A percentile compares a stretch with the other conserved stretches of the same genome.
Evolutionary conservation across 306 rosid genomes (phyloP).

Genomic region (Quercus bicolor): DNA sequence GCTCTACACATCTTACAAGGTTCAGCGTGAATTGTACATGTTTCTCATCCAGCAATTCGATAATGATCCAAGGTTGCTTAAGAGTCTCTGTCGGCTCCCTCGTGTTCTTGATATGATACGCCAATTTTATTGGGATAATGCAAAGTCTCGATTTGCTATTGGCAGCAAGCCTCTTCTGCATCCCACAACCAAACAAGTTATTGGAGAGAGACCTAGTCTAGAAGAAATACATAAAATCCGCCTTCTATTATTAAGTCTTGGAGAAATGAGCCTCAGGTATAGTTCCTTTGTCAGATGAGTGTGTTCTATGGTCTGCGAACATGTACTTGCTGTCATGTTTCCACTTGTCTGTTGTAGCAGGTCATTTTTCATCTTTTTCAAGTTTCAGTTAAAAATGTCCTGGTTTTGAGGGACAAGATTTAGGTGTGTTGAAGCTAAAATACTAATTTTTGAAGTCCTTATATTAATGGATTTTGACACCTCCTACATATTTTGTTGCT

Average conservation of each 20-base stretch:
- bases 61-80: constrained; percentile 80
- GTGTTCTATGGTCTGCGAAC: background rate
- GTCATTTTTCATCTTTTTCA: background rate
- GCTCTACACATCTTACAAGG: constrained; percentile 69
- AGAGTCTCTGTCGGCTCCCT: constrained; percentile 77
- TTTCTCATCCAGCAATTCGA: constrained; percentile 95
- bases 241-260: constrained; percentile 91
- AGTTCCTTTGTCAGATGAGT: background rate
- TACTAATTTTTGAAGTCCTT: too few species aligned
- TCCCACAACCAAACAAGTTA: constrained; percentile 40
- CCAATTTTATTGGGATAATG: constrained; percentile 72
- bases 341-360: constrained; percentile 9
- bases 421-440: too few species aligned
- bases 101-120: constrained; percentile 78
- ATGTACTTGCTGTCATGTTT: constrained; percentile 5
- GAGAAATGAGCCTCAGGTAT: constrained; percentile 97
- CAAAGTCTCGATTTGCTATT: constrained; percentile 44
- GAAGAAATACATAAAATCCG: constrained; percentile 94
- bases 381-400: constrained; percentile 23
- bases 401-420: background rate
- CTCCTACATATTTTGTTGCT: too few species aligned
- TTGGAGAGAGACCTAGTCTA: constrained; percentile 58
- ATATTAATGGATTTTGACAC: too few species aligned
- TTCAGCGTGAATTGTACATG: constrained; percentile 94
- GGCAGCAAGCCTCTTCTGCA: constrained; percentile 55